These are phyloP conservation scores for Boletus tylopilopsis DNA, from an alignment of 768 basidiomycete species.

Conservation along the genomic window DNA sequence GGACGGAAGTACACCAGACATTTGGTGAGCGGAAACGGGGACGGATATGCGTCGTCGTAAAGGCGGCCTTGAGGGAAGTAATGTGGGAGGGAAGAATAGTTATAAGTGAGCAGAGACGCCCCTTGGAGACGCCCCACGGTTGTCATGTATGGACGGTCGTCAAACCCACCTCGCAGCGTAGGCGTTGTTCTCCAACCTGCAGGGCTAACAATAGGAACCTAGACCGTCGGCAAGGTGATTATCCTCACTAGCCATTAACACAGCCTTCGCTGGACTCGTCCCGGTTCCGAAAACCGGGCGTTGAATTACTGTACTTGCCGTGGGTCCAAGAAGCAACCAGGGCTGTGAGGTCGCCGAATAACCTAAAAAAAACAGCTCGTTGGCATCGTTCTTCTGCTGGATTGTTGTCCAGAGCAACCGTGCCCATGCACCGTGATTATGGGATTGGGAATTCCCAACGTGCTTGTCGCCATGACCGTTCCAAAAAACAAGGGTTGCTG, in stretches of 20 bases:
- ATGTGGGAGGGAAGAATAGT: conserved; percentile 16
- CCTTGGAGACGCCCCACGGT: conserved; percentile 38
- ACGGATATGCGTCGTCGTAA: conserved; percentile 17
- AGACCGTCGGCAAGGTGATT: conserved; percentile 65
- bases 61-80: conserved; percentile 15
- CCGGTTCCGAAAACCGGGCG: conserved; percentile 16
- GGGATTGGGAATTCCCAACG: conserved; percentile 11
- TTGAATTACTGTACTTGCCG: neutral
- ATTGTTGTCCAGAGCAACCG: conserved; percentile 12
- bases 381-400: neutral
- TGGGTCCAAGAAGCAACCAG: neutral
- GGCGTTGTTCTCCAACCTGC: conserved; percentile 23
- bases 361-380: neutral
- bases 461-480: conserved; percentile 12
- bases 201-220: conserved; percentile 41
- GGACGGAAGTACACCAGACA: conserved; percentile 71
- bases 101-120: conserved; percentile 24
- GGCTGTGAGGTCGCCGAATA: neutral
- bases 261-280: conserved; percentile 12
- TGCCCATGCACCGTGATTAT: conserved; percentile 12
- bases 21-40: conserved; percentile 37
- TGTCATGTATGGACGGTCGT: conserved; percentile 34
- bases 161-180: conserved; percentile 24
- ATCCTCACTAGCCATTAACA: conserved; percentile 15
- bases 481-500: neutral